Evolutionary conservation across 208 protist species (phyloP).

Genomic region (Entamoeba invadens): DNA sequence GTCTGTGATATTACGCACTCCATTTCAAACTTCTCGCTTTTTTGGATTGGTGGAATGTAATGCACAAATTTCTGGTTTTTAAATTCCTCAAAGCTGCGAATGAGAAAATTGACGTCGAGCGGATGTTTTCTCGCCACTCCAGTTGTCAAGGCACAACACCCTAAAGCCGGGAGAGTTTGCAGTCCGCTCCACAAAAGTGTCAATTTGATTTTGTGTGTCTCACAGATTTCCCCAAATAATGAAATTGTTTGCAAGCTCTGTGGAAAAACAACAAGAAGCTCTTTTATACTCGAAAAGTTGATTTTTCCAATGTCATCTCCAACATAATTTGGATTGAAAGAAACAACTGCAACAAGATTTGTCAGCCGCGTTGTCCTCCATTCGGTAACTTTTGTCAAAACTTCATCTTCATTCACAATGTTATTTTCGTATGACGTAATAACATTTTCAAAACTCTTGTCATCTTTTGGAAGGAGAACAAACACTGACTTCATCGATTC

Average conservation of each 20-base stretch:
- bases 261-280: not conserved
- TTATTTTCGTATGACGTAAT: not conserved
- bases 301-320: not conserved
- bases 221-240: not conserved
- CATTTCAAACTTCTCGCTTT: not conserved
- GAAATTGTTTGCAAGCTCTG: not conserved
- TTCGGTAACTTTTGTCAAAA: not conserved
- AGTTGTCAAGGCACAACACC: not conserved
- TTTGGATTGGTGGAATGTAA: not conserved
- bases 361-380: not conserved
- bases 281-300: not conserved
- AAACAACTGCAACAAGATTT: not conserved
- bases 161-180: not conserved
- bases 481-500: not conserved
- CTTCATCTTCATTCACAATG: not conserved
- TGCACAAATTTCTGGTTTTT: not conserved
- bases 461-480: not conserved
- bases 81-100: not conserved
- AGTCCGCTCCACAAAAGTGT: not conserved
- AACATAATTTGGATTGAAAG: not conserved
- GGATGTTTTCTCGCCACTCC: not conserved
- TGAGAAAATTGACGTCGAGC: not conserved
- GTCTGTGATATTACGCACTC: not conserved
- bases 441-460: not conserved
- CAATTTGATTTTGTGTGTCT: not conserved